Evolutionary conservation across 1,284 basidiomycete species (phyloP).

Genomic region (Singerocomus inundabilis): DNA sequence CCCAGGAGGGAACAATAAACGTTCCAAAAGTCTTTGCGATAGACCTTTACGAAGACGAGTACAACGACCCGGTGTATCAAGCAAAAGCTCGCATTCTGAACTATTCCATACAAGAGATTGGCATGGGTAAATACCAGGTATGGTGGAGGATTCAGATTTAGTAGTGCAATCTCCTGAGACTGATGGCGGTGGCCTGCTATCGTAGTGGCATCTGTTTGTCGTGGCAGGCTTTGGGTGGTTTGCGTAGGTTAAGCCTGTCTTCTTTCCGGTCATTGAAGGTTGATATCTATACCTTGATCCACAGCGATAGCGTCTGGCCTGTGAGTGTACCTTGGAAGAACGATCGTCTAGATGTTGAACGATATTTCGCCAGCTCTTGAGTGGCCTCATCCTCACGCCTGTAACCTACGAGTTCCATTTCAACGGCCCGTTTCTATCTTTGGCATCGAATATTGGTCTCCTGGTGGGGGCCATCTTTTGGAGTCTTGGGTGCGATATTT

Average conservation of each 20-base stretch:
- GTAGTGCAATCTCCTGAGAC: neutral
- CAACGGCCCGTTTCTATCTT: slow-evolving; percentile 53
- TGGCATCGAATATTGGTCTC: slow-evolving; percentile 61
- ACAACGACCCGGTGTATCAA: slow-evolving; percentile 53
- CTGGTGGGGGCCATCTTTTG: slow-evolving; percentile 65
- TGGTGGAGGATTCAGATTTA: slow-evolving; percentile 10
- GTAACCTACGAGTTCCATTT: slow-evolving; percentile 58
- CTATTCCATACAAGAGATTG: slow-evolving; percentile 57
- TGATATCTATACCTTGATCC: neutral
- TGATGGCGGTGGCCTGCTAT: neutral
- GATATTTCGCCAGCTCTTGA: slow-evolving; percentile 40
- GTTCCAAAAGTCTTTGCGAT: neutral
- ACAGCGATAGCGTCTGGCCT: slow-evolving; percentile 50
- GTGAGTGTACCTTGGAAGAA: slow-evolving; percentile 27
- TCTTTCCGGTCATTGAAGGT: neutral
- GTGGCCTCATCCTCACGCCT: slow-evolving; percentile 55
- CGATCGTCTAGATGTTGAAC: neutral
- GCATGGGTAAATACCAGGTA: slow-evolving; percentile 71
- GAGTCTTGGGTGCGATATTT: slow-evolving; percentile 63
- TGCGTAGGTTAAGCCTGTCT: slow-evolving; percentile 43
- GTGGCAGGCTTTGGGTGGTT: slow-evolving; percentile 72
- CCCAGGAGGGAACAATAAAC: neutral
- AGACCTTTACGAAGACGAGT: slow-evolving; percentile 44
- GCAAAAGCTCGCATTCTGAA: slow-evolving; percentile 59
- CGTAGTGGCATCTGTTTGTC: slow-evolving; percentile 54